A percentile compares a stretch with the other conserved stretches of the same genome.
Evolutionary conservation across 257 asterid species (phyloP).

Genomic region (Nicotiana undulata): DNA sequence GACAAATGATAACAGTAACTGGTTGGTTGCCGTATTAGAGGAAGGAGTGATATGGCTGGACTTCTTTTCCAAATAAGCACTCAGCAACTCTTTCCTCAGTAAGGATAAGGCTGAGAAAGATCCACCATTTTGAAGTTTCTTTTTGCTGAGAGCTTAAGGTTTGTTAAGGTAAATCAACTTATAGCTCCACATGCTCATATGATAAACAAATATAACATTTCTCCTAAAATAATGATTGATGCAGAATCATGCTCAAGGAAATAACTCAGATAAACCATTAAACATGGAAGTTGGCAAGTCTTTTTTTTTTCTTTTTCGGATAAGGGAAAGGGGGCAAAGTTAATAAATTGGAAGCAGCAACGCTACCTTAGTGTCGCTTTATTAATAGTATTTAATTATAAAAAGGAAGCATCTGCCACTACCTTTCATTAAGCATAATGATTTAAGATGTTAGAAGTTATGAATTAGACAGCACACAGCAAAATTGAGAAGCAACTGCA

Average conservation of each 20-base stretch:
- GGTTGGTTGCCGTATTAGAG: conserved; percentile 45
- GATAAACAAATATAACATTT: not conserved
- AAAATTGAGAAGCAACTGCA: not conserved
- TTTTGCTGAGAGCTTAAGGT: conserved; percentile 57
- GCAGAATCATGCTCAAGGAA: conserved; percentile 1
- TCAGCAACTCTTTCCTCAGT: conserved; percentile 63
- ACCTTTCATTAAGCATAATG: not conserved
- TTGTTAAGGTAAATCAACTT: conserved; percentile 42
- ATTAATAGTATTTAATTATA: not conserved
- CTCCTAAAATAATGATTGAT: not conserved
- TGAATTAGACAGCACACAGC: not conserved
- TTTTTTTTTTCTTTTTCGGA: not conserved
- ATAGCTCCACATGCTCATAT: conserved; percentile 10
- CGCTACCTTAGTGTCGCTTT: not conserved
- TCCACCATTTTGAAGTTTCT: conserved; percentile 40
- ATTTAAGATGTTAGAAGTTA: not conserved
- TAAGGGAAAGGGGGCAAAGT: not conserved
- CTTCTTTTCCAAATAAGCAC: conserved; percentile 45
- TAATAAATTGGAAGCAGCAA: not conserved
- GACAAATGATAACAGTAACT: conserved; percentile 63
- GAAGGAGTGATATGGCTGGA: conserved; percentile 40
- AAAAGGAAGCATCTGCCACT: not conserved
- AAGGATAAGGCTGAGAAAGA: conserved; percentile 44
- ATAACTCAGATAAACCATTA: not conserved
- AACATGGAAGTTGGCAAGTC: not conserved